Conservation (phyloP, 139 green algal species). For the Diplosphaera chodatii region DNA sequence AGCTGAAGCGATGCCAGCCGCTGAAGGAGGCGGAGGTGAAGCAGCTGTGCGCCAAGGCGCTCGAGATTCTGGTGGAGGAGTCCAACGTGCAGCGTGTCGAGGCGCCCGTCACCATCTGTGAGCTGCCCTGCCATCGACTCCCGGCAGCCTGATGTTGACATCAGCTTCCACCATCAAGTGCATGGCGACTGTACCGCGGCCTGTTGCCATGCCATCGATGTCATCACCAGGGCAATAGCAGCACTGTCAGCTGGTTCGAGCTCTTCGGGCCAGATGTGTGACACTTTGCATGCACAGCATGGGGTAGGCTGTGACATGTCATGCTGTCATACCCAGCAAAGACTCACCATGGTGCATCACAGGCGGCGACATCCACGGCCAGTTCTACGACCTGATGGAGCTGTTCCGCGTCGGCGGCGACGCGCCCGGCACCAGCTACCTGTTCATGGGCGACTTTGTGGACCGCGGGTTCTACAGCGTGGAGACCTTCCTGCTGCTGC, state of each 20-base stretch:
- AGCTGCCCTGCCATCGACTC: too few species aligned
- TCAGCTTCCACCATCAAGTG: too few species aligned
- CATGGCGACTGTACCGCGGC: too few species aligned
- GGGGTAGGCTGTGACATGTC: too few species aligned
- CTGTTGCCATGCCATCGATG: too few species aligned
- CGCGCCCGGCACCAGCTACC: constrained; percentile 94
- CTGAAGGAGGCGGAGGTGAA: constrained; percentile 93
- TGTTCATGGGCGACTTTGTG: constrained; percentile 99
- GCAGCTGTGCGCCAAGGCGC: constrained; percentile 70
- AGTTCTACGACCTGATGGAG: constrained; percentile 97
- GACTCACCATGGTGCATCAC: too few species aligned
- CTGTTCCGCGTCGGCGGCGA: constrained; percentile 97
- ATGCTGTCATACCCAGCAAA: too few species aligned
- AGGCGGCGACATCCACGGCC: constrained; percentile 95
- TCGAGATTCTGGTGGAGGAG: constrained; percentile 78
- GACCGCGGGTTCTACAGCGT: constrained; percentile 98
- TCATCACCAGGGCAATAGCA: too few species aligned
- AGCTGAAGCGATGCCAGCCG: constrained; percentile 86
- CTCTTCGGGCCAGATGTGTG: too few species aligned
- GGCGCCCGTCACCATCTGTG: constrained; percentile 91
- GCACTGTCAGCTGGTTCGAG: too few species aligned
- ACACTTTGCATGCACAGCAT: too few species aligned
- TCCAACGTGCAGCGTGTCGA: constrained; percentile 96
- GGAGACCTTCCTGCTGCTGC: constrained; percentile 95
- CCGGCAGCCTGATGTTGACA: too few species aligned